Conservation (phyloP, 331 rosid species). For the Prunus yedoensis region DNA sequence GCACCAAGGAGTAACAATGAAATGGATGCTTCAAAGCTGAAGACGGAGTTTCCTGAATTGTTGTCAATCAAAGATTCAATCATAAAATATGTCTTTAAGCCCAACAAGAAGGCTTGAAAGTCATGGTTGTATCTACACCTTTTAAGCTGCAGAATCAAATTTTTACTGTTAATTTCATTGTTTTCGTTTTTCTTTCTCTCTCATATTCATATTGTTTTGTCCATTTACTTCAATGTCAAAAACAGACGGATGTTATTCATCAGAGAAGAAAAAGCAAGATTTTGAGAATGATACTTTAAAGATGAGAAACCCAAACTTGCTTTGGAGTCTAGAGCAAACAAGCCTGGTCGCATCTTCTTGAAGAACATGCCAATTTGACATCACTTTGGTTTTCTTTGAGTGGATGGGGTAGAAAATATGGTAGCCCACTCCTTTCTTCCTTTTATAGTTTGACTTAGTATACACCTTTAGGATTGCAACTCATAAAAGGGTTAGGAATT, state of each 20-base stretch:
- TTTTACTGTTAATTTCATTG: not conserved
- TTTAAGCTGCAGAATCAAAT: not conserved
- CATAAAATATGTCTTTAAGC: conserved; percentile 56
- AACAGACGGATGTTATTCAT: too few relatives aligned
- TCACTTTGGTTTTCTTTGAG: not conserved
- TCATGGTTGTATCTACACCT: not conserved
- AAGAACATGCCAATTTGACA: not conserved
- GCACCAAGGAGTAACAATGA: conserved; percentile 65
- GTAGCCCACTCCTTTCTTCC: not conserved
- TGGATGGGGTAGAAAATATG: not conserved
- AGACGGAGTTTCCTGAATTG: conserved; percentile 37
- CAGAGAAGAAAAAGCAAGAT: too few relatives aligned
- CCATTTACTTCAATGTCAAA: not conserved
- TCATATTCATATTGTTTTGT: not conserved
- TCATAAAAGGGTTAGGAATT: too few relatives aligned
- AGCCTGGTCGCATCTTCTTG: not conserved
- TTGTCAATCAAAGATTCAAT: conserved; percentile 53
- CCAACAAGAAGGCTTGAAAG: conserved; percentile 54
- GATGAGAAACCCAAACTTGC: too few relatives aligned
- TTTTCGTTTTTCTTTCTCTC: not conserved
- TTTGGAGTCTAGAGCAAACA: too few relatives aligned
- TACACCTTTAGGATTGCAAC: too few relatives aligned
- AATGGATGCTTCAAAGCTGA: conserved; percentile 59
- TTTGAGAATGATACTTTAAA: too few relatives aligned
- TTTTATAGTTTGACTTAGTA: not conserved